Base-by-base conservation (phyloP, 2,329 filamentous ascomycete genomes). In the Penicillium sp. region DNA sequence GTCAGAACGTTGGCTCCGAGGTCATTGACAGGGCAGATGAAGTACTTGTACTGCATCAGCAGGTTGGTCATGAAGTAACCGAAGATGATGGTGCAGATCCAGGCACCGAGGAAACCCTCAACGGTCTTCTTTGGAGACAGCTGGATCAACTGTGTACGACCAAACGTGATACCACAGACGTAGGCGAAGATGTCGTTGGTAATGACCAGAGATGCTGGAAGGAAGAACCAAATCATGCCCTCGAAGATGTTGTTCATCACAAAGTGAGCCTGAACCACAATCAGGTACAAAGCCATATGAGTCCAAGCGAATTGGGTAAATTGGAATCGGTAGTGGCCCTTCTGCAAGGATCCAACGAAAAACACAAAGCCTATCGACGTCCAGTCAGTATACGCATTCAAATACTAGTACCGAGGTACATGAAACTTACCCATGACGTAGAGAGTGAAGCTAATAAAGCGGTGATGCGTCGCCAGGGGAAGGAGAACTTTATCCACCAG, bases 231-330 rank as follows among this genome's bases (percentile, higher is more conserved):
- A 75, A 99, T 96, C 90, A 99, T 92, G 80, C 95, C 95, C 80
- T 99, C 95, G 69, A 99, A 96, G 66, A 99, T 90, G 78, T 99
- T 99, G 84, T 99, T 99, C 91, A 99, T 98, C 80, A 98, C 92
- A 77, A 99, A 99, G 76, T 99, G 95, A 14, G 95, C 93, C 78
- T 99, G 93, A 6, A 96, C 93, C 40, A 98, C 94, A 70, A 99
- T 97, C 70, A 99, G 83, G 81, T 96, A 98, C 19, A 99, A 86
- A 5, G 96, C 95, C 93, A 99, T 98, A 77, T 99, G 95, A 14
- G 95, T 98, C 95, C 95, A 99, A 55, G 93, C 95, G 72, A 98
- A 99, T 78, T 99, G 95, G 62, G 93, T 96, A 79, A 99, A 99
- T 78, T 99, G 95, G 80, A 99, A 98, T 76, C 89, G 91, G 82